These are phyloP conservation scores for Yamadazyma dushanensis DNA, from an alignment of 1,139 yeast genomes.

Conservation along the genomic window DNA sequence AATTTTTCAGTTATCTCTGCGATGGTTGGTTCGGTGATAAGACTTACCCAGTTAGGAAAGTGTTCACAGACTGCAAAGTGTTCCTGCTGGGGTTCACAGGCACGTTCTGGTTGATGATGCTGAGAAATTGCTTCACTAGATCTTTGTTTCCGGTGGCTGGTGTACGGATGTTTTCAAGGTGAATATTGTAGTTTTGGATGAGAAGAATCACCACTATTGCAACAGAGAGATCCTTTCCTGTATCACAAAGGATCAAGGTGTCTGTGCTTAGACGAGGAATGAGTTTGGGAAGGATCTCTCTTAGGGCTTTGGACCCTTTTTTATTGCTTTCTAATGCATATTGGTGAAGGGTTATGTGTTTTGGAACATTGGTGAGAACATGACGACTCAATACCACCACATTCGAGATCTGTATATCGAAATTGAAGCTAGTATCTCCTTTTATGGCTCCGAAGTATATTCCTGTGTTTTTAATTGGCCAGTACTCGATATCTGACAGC, in stretches of 20 bases:
- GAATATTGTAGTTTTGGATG: slow-evolving; percentile 42
- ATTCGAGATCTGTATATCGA: slow-evolving; percentile 10
- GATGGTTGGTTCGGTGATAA: background rate
- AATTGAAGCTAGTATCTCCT: slow-evolving; percentile 15
- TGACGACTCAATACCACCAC: slow-evolving; percentile 29
- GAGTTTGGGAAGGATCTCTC: slow-evolving; percentile 43
- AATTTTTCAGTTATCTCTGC: background rate
- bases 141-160: slow-evolving; percentile 44
- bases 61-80: slow-evolving; percentile 66
- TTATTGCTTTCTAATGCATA: slow-evolving; percentile 45
- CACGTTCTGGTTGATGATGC: slow-evolving; percentile 42
- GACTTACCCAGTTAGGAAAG: slow-evolving; percentile 20
- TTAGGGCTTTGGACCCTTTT: slow-evolving; percentile 60
- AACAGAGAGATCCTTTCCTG: slow-evolving; percentile 65
- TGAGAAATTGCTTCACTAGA: slow-evolving; percentile 56
- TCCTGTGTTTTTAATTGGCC: slow-evolving; percentile 23
- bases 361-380: slow-evolving; percentile 21
- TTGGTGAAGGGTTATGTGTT: slow-evolving; percentile 7
- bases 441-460: slow-evolving; percentile 31
- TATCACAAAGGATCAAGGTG: slow-evolving; percentile 54
- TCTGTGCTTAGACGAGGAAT: slow-evolving; percentile 19
- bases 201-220: slow-evolving; percentile 58
- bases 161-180: slow-evolving; percentile 31
- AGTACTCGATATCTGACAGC: slow-evolving; percentile 7
- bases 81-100: slow-evolving; percentile 75